Evolutionary conservation across 2,329 filamentous ascomycete species (phyloP), one percentile per base, ranked within the genome.

Genomic region (Paecilomyces variotii): DNA sequence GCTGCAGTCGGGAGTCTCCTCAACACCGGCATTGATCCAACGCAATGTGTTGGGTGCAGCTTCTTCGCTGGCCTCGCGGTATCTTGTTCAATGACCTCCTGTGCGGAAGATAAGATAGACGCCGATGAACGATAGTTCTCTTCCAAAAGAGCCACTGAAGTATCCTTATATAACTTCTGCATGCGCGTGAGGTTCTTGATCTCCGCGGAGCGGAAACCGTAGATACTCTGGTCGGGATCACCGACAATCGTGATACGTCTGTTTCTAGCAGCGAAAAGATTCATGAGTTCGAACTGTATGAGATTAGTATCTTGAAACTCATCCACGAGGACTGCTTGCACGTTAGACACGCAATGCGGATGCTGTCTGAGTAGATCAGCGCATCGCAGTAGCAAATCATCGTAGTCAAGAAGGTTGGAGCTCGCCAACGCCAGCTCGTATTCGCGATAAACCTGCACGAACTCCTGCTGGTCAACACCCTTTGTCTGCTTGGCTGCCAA

Each of bases 251-350:
- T 97, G 64, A 97, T 93, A n/a, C 86, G 83, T 58, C 84, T 83
- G 51, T 82, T 81, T 25, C 80, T 77, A 60, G 90, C 85, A 1
- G 92, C 90, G 67, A 99, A 87, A 0, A 96, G 81, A 62, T 84
- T 87, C 91, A 97, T 97, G 50, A 99, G 78, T 65, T 97, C 91
- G 68, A 96, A 97, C 72, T 99, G 93, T 3, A 97, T 87, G 24
- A 90, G 84, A 70, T 97, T 99, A 6, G 93, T 97, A 74, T 99
- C 93, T 74, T 99, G 93, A 63, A 97, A 99, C 70, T 99, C 93
- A 70, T 99, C 93, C 62, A 99, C 95, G 53, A 99, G 80, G 5
- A 97, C 91, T 0, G 90, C 85, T 72, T 97, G 87, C 19, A 99
- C 86, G 65, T 96, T 97, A 12, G 87, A 87, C 2, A 97, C 92